Evolutionary conservation across 805 yeast genomes (phyloP), one percentile per base, ranked within the genome.

Genomic region (Saccharomycopsis sp.): DNA sequence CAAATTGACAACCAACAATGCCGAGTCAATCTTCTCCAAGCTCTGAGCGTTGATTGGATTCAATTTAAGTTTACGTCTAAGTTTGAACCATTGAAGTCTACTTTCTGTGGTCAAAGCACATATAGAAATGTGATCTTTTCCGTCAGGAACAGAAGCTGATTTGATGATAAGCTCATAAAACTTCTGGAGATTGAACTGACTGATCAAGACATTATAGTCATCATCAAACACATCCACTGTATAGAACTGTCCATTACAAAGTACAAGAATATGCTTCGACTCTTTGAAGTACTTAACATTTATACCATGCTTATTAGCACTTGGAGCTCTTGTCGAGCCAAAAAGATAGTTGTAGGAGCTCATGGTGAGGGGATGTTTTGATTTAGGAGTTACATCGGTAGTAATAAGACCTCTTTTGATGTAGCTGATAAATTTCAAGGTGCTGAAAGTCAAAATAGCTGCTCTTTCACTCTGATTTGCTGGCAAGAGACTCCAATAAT

Each of bases 41-140:
- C 84, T 84, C 62, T 83, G 87, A 57, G 68, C 69, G 67, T 86
- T 86, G 61, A 68, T 73, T 8, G 72, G 59, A 14, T 63, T 64
- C 60, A 72, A 64, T 54, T 73, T 73, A 14, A 85, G 69, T 52
- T 75, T 69, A 42, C 76, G 80, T 60, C 97, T 78, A 49, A 89
- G 81, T 60, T 78, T 78, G 56, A 89, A 88, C 97, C 97, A 91
- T 58, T 86, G 76, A 65, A 89, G 80, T 69, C 93, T 80, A 64
- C 88, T 87, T 68, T 91, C 96, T 0, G 97, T 87, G 2, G 97
- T 90, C 63, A 91, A 77, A 5, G 91, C 87, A 1, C 97, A 96
- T 68, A 91, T 82, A 2, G 96, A 89, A 3, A 75, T 70, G 3
- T 68, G 59, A 23, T 23, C 34, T 23, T 22, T 22, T 20, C 22